These are phyloP conservation scores for Fusarium newnesense DNA, from an alignment of 2,329 filamentous ascomycete species.

Conservation along the genomic window DNA sequence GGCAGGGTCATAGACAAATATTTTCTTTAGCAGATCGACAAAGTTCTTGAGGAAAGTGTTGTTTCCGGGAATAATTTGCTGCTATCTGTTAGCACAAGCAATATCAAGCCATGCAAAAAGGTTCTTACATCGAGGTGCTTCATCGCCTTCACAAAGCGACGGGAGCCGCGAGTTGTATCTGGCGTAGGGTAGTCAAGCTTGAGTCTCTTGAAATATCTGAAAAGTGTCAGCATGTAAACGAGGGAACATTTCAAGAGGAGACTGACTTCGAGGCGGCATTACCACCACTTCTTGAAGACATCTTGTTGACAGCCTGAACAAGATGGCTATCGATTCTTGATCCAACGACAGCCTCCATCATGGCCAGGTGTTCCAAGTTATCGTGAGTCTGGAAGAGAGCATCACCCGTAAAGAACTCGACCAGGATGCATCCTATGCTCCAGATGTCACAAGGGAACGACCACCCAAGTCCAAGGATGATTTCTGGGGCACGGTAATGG, in stretches of 20 bases:
- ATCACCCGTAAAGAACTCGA: slow-evolving; percentile 78
- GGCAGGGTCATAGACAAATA: slow-evolving; percentile 74
- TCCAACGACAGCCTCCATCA: slow-evolving; percentile 78
- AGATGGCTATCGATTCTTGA: slow-evolving; percentile 67
- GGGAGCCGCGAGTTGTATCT: slow-evolving; percentile 72
- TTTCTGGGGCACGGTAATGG: slow-evolving; percentile 76
- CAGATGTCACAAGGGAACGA: slow-evolving; percentile 78
- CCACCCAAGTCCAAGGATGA: slow-evolving; percentile 77
- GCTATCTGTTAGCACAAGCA: slow-evolving; percentile 4
- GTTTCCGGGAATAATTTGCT: slow-evolving; percentile 73
- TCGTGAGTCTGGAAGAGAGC: slow-evolving; percentile 79
- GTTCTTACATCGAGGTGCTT: slow-evolving; percentile 69
- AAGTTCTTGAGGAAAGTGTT: slow-evolving; percentile 71
- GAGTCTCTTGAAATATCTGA: slow-evolving; percentile 73
- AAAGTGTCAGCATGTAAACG: slow-evolving; percentile 40
- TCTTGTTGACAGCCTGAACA: slow-evolving; percentile 60
- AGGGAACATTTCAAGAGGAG: background rate
- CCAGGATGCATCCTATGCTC: slow-evolving; percentile 78
- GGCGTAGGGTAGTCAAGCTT: slow-evolving; percentile 72
- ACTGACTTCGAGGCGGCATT: slow-evolving; percentile 73
- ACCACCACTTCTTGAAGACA: slow-evolving; percentile 64
- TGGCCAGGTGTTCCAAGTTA: slow-evolving; percentile 77
- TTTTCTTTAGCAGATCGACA: slow-evolving; percentile 71
- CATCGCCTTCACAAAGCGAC: slow-evolving; percentile 78
- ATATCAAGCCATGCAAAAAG: background rate